Evolutionary conservation across 768 basidiomycete species (phyloP).

Genomic region (Cyclocybe cylindracea): DNA sequence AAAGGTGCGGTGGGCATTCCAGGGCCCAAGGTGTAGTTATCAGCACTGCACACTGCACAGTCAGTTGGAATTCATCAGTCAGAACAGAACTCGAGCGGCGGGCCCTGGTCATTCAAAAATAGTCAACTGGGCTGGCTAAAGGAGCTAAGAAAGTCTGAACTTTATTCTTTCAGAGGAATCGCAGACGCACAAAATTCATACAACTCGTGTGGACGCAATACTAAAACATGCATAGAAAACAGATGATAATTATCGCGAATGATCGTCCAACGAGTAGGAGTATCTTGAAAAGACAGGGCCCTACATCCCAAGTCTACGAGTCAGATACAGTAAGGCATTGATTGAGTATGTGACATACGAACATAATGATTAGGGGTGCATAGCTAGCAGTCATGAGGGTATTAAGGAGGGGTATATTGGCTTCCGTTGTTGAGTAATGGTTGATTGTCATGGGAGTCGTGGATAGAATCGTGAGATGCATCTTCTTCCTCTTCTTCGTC

Average conservation of each 20-base stretch:
- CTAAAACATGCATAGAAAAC: slow-evolving; percentile 2
- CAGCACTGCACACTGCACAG: no score
- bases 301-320: no score
- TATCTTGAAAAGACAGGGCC: no score
- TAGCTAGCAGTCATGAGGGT: slow-evolving; percentile 18
- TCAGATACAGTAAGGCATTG: no score
- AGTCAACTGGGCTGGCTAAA: not conserved
- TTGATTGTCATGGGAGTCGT: slow-evolving; percentile 22
- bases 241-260: slow-evolving; percentile 10
- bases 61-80: no score
- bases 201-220: not conserved
- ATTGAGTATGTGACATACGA: not conserved
- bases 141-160: not conserved
- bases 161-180: not conserved
- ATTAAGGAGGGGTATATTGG: slow-evolving; percentile 27
- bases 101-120: no score
- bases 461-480: slow-evolving; percentile 17
- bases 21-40: no score
- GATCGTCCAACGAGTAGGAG: not conserved
- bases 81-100: no score
- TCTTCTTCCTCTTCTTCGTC: slow-evolving; percentile 54
- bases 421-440: slow-evolving; percentile 14
- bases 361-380: slow-evolving; percentile 5
- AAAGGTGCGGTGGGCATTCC: no score
- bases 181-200: not conserved